Percentiles rank a stretch among this genome's conserved stretches.
Conservation (phyloP, 768 basidiomycete genomes). For the Aureoboletus auriporus region DNA sequence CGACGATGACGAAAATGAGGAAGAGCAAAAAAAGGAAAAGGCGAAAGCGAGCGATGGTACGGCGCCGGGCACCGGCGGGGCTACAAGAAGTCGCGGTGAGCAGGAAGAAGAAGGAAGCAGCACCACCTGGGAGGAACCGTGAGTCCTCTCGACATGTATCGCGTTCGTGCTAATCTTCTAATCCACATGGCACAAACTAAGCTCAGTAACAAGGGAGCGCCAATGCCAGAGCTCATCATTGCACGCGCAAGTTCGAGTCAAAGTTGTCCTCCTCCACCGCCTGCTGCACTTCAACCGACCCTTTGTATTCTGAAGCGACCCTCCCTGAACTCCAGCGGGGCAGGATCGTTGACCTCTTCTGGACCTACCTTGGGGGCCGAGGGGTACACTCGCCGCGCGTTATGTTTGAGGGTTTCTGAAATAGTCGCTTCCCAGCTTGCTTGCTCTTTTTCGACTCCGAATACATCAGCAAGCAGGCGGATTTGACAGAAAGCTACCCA, state of each 20-base stretch:
- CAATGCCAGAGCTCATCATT: constrained; percentile 66
- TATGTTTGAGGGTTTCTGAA: constrained; percentile 59
- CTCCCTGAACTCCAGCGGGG: constrained; percentile 20
- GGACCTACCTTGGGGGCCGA: constrained; percentile 11
- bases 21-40: constrained; percentile 31
- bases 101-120: constrained; percentile 32
- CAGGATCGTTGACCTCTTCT: constrained; percentile 5
- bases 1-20: constrained; percentile 32
- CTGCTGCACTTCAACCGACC: constrained; percentile 55
- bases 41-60: neutral
- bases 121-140: constrained; percentile 71
- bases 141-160: constrained; percentile 27
- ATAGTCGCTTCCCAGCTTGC: constrained; percentile 55
- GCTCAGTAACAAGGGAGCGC: constrained; percentile 53
- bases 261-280: constrained; percentile 45
- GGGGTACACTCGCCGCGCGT: constrained; percentile 54
- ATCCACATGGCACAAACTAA: constrained; percentile 1
- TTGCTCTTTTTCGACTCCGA: constrained; percentile 22
- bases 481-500: constrained; percentile 45
- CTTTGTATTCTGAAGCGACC: constrained; percentile 75
- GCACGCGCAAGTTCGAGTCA: constrained; percentile 34
- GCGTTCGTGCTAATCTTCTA: constrained; percentile 10
- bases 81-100: too few relatives aligned
- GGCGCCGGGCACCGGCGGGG: neutral
- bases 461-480: constrained; percentile 7